Conservation (phyloP, 73 alveolate genomes). For the Paramecium primaurelia region DNA sequence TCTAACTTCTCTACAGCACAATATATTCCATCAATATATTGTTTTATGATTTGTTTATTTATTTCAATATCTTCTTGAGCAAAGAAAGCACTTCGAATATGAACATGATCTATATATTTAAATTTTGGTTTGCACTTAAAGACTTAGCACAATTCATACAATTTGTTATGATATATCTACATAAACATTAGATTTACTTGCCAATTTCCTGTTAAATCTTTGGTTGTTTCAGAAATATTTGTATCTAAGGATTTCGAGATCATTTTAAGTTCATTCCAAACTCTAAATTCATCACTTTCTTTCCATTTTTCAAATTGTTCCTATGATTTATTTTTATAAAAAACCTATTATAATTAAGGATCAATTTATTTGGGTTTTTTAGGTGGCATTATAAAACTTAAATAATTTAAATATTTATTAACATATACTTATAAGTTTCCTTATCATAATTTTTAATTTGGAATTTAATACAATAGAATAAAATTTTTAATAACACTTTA, state of each 20-base stretch:
- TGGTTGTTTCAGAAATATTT: conserved; percentile 37
- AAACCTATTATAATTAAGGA: background rate
- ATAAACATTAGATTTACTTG: background rate
- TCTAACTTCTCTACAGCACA: conserved; percentile 45
- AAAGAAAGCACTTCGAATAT: conserved; percentile 57
- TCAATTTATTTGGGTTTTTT: conserved; percentile 23
- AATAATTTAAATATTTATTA: too few species aligned
- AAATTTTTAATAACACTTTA: too few species aligned
- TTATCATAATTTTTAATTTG: too few species aligned
- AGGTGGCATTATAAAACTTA: background rate
- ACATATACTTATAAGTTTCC: too few species aligned
- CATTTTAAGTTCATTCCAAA: conserved; percentile 14
- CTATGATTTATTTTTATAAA: background rate
- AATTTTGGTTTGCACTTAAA: background rate
- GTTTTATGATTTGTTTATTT: conserved; percentile 27
- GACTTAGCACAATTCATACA: background rate
- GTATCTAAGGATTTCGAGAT: background rate
- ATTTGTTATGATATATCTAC: background rate
- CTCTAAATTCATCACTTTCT: conserved; percentile 14
- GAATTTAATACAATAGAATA: too few species aligned
- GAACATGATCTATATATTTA: conserved; percentile 39
- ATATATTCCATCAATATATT: conserved; percentile 41
- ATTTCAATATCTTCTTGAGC: conserved; percentile 57
- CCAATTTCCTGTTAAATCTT: conserved; percentile 41
- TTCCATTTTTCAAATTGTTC: conserved; percentile 45